phyloP scores from a whole-genome alignment of 495 filamentous ascomycete species.

The Melanomma pulvis-pyrius region DNA sequence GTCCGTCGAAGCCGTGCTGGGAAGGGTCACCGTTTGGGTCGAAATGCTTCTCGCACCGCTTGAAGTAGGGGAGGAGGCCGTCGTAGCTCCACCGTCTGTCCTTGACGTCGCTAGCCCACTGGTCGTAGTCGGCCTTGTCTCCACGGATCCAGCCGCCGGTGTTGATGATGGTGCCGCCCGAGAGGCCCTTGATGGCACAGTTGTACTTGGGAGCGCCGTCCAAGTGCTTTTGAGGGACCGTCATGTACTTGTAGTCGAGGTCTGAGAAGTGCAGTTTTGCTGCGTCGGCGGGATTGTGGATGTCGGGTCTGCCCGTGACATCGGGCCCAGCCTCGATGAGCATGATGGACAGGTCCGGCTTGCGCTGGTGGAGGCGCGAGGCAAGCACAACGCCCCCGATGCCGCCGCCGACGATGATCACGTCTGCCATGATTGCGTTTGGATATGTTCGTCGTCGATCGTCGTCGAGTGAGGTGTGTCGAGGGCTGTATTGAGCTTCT shows the following conservation, averaged over 20 bases:
- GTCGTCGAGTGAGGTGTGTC: too few species aligned
- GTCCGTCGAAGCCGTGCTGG: conserved; percentile 30
- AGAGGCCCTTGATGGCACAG: conserved; percentile 62
- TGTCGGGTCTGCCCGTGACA: conserved; percentile 16
- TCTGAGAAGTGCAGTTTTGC: conserved; percentile 19
- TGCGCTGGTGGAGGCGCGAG: conserved; percentile 29
- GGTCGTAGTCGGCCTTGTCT: conserved; percentile 3
- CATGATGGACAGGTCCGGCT: conserved; percentile 18
- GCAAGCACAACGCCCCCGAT: conserved; percentile 38
- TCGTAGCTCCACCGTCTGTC: conserved; percentile 27
- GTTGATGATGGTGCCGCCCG: conserved; percentile 67
- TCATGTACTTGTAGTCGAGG: conserved; percentile 41
- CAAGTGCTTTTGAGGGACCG: conserved; percentile 32
- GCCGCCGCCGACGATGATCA: conserved; percentile 44
- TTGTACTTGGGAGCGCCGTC: conserved; percentile 35
- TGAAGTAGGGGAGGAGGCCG: conserved; percentile 42
- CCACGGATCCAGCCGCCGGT: conserved; percentile 51
- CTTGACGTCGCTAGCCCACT: conserved; percentile 10
- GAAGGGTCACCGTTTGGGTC: conserved; percentile 12
- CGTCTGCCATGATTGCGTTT: conserved; percentile 45
- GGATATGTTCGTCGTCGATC: too few species aligned
- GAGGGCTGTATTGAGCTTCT: too few species aligned
- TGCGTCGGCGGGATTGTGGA: conserved; percentile 35
- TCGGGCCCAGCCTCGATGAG: conserved; percentile 41
- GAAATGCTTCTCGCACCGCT: conserved; percentile 44